These are phyloP conservation scores for Ascochyta pisi DNA, from an alignment of 2,329 filamentous ascomycete species.

Conservation along the genomic window DNA sequence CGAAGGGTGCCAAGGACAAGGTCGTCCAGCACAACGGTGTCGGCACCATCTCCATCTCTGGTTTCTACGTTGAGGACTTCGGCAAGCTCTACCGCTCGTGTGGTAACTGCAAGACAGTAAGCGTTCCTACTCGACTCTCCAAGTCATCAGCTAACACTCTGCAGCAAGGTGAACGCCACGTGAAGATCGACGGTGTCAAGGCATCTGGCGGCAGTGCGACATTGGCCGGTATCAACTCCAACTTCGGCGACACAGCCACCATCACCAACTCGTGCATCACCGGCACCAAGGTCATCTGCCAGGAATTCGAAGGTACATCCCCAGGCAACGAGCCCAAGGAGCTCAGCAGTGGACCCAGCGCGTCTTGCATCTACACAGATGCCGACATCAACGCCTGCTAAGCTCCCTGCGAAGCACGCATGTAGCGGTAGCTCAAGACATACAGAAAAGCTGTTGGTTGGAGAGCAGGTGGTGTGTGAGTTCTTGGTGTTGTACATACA, in stretches of 20 bases:
- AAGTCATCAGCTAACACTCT: slow-evolving; percentile 25
- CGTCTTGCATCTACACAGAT: slow-evolving; percentile 30
- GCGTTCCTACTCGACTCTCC: slow-evolving; percentile 52
- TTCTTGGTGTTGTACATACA: no score
- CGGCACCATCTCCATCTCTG: slow-evolving; percentile 48
- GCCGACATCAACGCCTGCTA: slow-evolving; percentile 31
- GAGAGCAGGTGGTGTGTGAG: no score
- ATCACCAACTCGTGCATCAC: slow-evolving; percentile 35
- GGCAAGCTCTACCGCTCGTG: slow-evolving; percentile 56
- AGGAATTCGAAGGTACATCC: slow-evolving; percentile 31
- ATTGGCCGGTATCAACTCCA: slow-evolving; percentile 57
- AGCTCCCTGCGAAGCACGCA: not conserved
- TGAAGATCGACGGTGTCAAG: slow-evolving; percentile 34
- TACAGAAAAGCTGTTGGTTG: not conserved
- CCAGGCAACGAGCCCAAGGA: slow-evolving; percentile 27
- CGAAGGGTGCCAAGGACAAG: slow-evolving; percentile 49
- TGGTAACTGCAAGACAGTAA: slow-evolving; percentile 57
- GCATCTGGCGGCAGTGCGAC: slow-evolving; percentile 1
- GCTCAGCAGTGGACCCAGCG: slow-evolving; percentile 22
- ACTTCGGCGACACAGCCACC: slow-evolving; percentile 57
- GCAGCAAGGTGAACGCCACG: slow-evolving; percentile 48
- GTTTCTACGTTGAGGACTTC: slow-evolving; percentile 45
- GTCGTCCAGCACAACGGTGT: slow-evolving; percentile 50
- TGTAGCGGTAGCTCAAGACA: not conserved
- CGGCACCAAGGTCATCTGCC: slow-evolving; percentile 25